Percentiles rank a stretch among this genome's conserved stretches.
Evolutionary conservation across 2,329 filamentous ascomycete genomes (phyloP).

Genomic region (Cercospora citrullina): DNA sequence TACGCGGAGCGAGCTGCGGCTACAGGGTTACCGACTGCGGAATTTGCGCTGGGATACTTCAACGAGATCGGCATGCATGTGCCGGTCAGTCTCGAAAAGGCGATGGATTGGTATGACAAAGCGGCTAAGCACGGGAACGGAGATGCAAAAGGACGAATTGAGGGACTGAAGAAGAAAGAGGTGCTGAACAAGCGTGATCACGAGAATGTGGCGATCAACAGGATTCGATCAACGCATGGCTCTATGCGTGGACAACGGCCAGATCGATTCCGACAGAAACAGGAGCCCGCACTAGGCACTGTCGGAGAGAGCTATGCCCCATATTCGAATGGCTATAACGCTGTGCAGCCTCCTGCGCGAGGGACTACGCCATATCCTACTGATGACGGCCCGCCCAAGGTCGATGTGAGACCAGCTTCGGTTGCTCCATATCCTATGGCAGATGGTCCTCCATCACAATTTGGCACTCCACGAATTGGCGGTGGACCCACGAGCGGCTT

Average conservation of each 20-base stretch:
- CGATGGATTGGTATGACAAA: slow-evolving; percentile 84
- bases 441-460: slow-evolving; percentile 53
- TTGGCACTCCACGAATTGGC: slow-evolving; percentile 13
- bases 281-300: slow-evolving; percentile 32
- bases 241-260: slow-evolving; percentile 53
- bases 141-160: slow-evolving; percentile 78
- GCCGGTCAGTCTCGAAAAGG: slow-evolving; percentile 77
- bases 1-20: slow-evolving; percentile 86
- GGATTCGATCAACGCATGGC: slow-evolving; percentile 66
- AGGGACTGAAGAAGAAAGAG: slow-evolving; percentile 79
- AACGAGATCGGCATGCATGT: slow-evolving; percentile 94
- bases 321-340: slow-evolving; percentile 20
- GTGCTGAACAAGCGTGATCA: slow-evolving; percentile 82
- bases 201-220: slow-evolving; percentile 82
- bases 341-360: slow-evolving; percentile 24
- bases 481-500: slow-evolving; percentile 39
- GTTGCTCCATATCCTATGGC: slow-evolving; percentile 71
- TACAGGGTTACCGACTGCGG: slow-evolving; percentile 79
- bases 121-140: slow-evolving; percentile 89
- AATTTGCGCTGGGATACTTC: slow-evolving; percentile 97
- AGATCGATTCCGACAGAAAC: slow-evolving; percentile 43
- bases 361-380: slow-evolving; percentile 36
- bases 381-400: slow-evolving; percentile 39
- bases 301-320: slow-evolving; percentile 21
- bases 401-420: slow-evolving; percentile 49